Evolutionary conservation across 225 moss, liverwort and hornwort species (phyloP), one percentile per base, ranked within the genome.

Genomic region (Thuidium tamariscinum): DNA sequence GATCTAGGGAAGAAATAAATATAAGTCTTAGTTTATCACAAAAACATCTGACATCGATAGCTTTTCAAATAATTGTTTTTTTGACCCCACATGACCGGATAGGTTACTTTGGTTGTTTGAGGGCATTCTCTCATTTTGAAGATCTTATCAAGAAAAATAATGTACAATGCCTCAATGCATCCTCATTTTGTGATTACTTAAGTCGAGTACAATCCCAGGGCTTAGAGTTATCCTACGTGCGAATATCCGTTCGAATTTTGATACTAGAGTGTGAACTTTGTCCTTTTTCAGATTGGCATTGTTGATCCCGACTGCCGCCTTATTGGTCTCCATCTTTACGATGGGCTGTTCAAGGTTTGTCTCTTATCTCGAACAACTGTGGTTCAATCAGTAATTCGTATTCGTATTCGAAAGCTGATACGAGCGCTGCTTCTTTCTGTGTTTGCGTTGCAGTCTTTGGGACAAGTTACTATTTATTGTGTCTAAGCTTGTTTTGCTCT

Each of bases 241-340:
- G 61, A 77, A n/a, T 63, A 62, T 59, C 54, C 70, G 68, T 80
- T 88, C 15, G 32, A 32, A 71, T 65, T 77, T 69, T 34, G 55
- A 56, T 84, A 79, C 26, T 59, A 64, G 30, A 65, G 13, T 72
- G 25, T 68, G 74, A 61, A 48, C 68, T 44, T 63, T 64, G 32
- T 79, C 27, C n/a, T 75, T 80, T 83, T 73, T 66, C 89, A 98
- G 98, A 98, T 98, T 88, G 98, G 98, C 78, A 98, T 98, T 74
- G 96, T 98, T 86, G 98, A 98, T 93, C 98, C 98, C 30, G 98
- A 98, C 84, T 96, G 95, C 89, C 96, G 98, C 29, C 96, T 98
- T 72, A 98, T 98, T 73, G 98, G 98, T 57, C 96, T 98, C 72
- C 98, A 98, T 92, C 92, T 98, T 46, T 98, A 98, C 77, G 98